Evolutionary conservation across 2,329 filamentous ascomycete species (phyloP).

Genomic region (Zasmidium citrigriseum): DNA sequence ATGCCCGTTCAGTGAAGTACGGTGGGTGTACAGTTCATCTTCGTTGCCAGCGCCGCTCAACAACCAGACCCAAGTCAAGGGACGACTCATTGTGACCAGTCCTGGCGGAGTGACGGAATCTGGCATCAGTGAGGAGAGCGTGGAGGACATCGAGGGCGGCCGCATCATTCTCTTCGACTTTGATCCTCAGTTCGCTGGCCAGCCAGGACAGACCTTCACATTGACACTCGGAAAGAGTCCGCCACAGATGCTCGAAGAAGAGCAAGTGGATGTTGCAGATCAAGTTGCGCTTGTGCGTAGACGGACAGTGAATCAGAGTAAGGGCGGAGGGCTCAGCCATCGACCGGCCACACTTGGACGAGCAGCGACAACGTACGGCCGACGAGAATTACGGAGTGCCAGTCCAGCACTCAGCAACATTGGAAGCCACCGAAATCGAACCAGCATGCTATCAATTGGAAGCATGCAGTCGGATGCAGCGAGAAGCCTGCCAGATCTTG

Average conservation of each 20-base stretch:
- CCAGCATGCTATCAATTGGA: slow-evolving; percentile 27
- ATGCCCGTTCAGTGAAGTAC: slow-evolving; percentile 38
- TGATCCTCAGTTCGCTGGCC: slow-evolving; percentile 32
- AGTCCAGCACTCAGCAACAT: slow-evolving; percentile 19
- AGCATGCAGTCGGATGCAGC: slow-evolving; percentile 32
- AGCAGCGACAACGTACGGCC: slow-evolving; percentile 34
- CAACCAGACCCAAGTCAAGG: slow-evolving; percentile 31
- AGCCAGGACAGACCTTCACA: slow-evolving; percentile 38
- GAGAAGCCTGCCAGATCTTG: slow-evolving; percentile 33
- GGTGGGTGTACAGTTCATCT: slow-evolving; percentile 37
- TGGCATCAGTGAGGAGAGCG: slow-evolving; percentile 31
- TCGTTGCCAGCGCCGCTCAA: slow-evolving; percentile 28
- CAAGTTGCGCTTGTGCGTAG: slow-evolving; percentile 38
- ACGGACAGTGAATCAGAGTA: slow-evolving; percentile 38
- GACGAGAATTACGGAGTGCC: slow-evolving; percentile 13
- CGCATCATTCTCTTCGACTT: slow-evolving; percentile 38
- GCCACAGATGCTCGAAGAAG: slow-evolving; percentile 36
- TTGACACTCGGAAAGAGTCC: slow-evolving; percentile 37
- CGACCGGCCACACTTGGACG: slow-evolving; percentile 35
- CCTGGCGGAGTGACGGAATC: slow-evolving; percentile 36
- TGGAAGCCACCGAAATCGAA: slow-evolving; percentile 15
- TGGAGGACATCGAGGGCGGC: slow-evolving; percentile 39
- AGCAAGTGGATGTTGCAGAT: slow-evolving; percentile 35
- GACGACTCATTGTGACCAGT: slow-evolving; percentile 38
- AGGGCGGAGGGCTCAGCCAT: slow-evolving; percentile 32